Evolutionary conservation across 352 stramenopile species (phyloP), one percentile per base, ranked within the genome.

Genomic region (Pythium insidiosum): DNA sequence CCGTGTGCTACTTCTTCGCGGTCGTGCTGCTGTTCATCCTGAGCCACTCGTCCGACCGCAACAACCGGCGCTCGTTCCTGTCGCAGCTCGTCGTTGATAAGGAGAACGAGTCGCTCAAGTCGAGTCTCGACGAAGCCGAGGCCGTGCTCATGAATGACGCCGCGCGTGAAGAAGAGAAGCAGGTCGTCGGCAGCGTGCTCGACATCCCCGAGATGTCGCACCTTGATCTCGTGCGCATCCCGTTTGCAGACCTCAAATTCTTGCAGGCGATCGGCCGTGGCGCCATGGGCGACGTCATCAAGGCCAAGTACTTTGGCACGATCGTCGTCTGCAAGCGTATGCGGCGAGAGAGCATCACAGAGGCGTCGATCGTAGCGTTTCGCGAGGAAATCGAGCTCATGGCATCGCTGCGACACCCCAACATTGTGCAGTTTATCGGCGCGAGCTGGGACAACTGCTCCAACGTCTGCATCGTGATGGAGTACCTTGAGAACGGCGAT

Each of bases 391-490:
- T 94, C 38, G 73, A 85, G 47, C 66, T 94, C 24, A 91, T 94
- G 79, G 81, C 79, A 20, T 84, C 73, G 41, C 56, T 94, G 36
- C 66, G 82, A 5, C 82, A 94, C 46, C 82, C 82, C 25, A 94
- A 94, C 43, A 88, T 94, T 44, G 82, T 94, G 11, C 82, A 94
- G 51, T 90, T 94, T 35, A 94, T 94, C 26, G 82, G 82, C 25
- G 82, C 82, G 23, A 92, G 74, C 42, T 94, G 82, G 82, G 78
- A 94, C 45, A 92, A 92, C 45, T 82, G 71, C 22, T 89, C 79
- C 3, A 94, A 94, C 44, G 46, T 94, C 38, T 94, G 82, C 30
- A 91, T 94, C 41, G 73, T 94, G 21, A 90, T 94, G 77, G 82
- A 94, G 40, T 94, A 88, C 50, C 39, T 94, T n/a, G 82, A 94